phyloP scores from a whole-genome alignment of 2,329 filamentous ascomycete species.

The Cordyceps tenuipes region DNA sequence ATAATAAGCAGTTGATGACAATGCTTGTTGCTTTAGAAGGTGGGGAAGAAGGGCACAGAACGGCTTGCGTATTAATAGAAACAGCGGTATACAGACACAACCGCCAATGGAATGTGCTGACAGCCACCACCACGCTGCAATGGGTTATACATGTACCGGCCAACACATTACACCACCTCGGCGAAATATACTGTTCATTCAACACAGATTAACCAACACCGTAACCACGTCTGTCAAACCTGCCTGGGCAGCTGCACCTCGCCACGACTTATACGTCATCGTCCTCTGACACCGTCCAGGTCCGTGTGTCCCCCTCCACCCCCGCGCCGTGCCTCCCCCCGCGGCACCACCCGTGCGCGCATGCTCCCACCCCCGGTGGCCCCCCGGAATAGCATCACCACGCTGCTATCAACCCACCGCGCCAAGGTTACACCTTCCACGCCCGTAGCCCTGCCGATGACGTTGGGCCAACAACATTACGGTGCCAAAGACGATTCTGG shows the following conservation, averaged over 20 bases:
- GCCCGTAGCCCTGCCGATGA: too few relatives aligned
- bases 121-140: too few relatives aligned
- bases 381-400: background rate
- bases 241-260: background rate
- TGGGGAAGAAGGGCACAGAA: background rate
- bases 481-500: slow-evolving; percentile 29
- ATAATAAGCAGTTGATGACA: background rate
- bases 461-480: background rate
- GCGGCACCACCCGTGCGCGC: background rate
- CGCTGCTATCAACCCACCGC: background rate
- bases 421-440: slow-evolving; percentile 12
- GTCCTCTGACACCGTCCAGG: background rate
- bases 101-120: too few relatives aligned
- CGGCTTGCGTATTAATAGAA: background rate
- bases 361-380: background rate
- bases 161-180: too few relatives aligned
- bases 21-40: background rate
- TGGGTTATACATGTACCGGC: too few relatives aligned
- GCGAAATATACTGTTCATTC: too few relatives aligned
- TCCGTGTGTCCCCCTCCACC: background rate
- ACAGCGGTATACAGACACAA: background rate
- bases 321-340: background rate
- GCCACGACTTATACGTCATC: background rate
- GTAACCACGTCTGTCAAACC: background rate
- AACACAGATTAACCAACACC: too few relatives aligned